These are phyloP conservation scores for Aspergillus wentii DNA, from an alignment of 495 filamentous ascomycete species.

Conservation along the genomic window DNA sequence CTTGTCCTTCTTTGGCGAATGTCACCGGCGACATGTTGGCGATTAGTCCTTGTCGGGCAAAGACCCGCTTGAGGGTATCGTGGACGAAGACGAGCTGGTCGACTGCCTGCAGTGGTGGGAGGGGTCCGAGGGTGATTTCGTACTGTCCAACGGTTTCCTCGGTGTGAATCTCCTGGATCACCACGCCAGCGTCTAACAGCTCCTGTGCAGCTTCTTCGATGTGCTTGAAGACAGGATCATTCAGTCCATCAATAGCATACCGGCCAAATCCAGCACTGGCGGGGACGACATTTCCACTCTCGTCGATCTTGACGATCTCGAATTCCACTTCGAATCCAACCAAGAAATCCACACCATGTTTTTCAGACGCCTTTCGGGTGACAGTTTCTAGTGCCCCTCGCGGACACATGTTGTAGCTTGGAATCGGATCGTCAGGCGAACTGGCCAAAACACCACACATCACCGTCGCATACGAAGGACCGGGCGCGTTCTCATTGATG, in stretches of 20 bases:
- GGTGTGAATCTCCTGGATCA: slow-evolving; percentile 58
- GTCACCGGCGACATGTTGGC: slow-evolving; percentile 66
- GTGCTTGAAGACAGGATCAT: slow-evolving; percentile 45
- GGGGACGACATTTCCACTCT: slow-evolving; percentile 1
- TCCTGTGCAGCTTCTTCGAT: slow-evolving; percentile 49
- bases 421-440: neutral
- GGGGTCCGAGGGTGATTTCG: slow-evolving; percentile 60
- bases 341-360: slow-evolving; percentile 33
- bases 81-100: slow-evolving; percentile 62
- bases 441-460: neutral
- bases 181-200: slow-evolving; percentile 50
- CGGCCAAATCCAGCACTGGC: slow-evolving; percentile 2
- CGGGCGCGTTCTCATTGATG: too few species aligned
- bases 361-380: neutral
- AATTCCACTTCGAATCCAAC: slow-evolving; percentile 74
- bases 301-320: slow-evolving; percentile 39
- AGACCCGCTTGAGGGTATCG: slow-evolving; percentile 52
- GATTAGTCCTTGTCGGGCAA: slow-evolving; percentile 50
- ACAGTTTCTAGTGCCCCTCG: slow-evolving; percentile 4
- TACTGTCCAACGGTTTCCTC: slow-evolving; percentile 62
- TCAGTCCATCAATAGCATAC: slow-evolving; percentile 41
- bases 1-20: slow-evolving; percentile 42
- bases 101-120: slow-evolving; percentile 55
- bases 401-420: slow-evolving; percentile 3
- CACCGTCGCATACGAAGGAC: neutral